Conservation (phyloP, 192 early-diverging fungal genomes). For the Podila epigama region DNA sequence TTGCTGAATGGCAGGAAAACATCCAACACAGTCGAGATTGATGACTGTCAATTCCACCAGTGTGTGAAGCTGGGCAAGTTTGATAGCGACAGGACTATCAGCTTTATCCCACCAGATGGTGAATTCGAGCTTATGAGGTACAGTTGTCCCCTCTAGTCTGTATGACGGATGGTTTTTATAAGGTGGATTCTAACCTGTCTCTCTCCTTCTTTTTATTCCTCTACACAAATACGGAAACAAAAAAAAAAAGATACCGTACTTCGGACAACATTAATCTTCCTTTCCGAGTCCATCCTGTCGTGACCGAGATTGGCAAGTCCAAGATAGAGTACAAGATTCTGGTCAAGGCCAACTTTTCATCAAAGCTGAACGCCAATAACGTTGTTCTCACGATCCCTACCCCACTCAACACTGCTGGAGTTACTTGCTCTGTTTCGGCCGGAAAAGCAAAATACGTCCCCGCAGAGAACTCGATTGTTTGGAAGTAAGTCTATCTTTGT, state of each 20-base stretch:
- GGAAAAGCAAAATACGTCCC: conserved; percentile 98
- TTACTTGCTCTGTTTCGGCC: conserved; percentile 76
- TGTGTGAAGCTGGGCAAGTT: conserved; percentile 95
- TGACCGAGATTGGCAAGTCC: conserved; percentile 82
- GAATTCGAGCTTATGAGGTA: conserved; percentile 97
- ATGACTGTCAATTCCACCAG: conserved; percentile 98
- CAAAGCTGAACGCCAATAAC: conserved; percentile 90
- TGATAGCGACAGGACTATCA: conserved; percentile 92
- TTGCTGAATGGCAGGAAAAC: conserved; percentile 11
- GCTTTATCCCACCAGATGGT: conserved; percentile 97
- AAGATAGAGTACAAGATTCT: conserved; percentile 90
- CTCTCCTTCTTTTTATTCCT: not conserved
- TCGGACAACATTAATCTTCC: conserved; percentile 97
- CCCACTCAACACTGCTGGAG: conserved; percentile 87
- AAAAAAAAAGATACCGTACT: conserved; percentile 91
- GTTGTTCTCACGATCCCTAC: conserved; percentile 90
- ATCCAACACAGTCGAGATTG: conserved; percentile 85
- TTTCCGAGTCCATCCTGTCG: conserved; percentile 93
- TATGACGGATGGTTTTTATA: too few species aligned
- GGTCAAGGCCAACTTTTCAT: conserved; percentile 88
- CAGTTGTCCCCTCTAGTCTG: too few species aligned
- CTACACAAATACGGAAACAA: too few species aligned
- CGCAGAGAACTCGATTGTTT: conserved; percentile 91
- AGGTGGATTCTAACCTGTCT: not conserved
- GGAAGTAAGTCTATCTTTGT: conserved; percentile 79